Evolutionary conservation across 1,139 yeast genomes (phyloP), one percentile per base, ranked within the genome.

Genomic region (Debaryomyces sp.): DNA sequence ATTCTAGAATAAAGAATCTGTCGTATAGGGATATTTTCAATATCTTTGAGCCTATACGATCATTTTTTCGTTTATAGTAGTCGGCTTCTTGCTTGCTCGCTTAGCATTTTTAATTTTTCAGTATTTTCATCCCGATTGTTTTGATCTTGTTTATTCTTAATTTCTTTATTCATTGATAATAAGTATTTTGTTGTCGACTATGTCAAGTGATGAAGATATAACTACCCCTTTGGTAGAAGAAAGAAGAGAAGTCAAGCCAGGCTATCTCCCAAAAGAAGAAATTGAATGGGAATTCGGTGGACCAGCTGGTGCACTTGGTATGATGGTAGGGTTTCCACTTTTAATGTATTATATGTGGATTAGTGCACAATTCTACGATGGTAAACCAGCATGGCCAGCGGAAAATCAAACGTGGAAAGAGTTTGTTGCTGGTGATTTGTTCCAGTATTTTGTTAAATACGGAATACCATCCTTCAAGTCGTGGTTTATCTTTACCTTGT

Each of bases 321-420:
- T 94, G 97, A 84, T 94, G 85, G 64, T 81, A 43, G 96, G 96
- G 2, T 95, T 94, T 73, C 99, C 99, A 5, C 64, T 86, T 46
- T 77, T 95, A 62, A 94, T 94, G 99, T 89, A 88, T 80, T 94
- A 94, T 71, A 87, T 94, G 94, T 94, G 97, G 96, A 84, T 92
- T 50, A 81, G 92, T 62, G 94, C 95, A 51, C 80, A 82, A 57
- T 90, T 87, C 68, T 89, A 90, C 67, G 74, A 74, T 53, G 96
- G 97, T 3, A 65, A 73, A 43, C 78, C 89, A 33, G 90, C 96
- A 22, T 71, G 78, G 68, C 97, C 97, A 2, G 62, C 68, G 0
- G 74, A 67, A 2, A 86, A 74, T 42, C 87, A 92, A 67, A 55
- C 85, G 1, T 77, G 85, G 80, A 41, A 50, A 0, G 80, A 81